Conservation (phyloP, 345 rosid species). For the Boechera retrofracta region DNA sequence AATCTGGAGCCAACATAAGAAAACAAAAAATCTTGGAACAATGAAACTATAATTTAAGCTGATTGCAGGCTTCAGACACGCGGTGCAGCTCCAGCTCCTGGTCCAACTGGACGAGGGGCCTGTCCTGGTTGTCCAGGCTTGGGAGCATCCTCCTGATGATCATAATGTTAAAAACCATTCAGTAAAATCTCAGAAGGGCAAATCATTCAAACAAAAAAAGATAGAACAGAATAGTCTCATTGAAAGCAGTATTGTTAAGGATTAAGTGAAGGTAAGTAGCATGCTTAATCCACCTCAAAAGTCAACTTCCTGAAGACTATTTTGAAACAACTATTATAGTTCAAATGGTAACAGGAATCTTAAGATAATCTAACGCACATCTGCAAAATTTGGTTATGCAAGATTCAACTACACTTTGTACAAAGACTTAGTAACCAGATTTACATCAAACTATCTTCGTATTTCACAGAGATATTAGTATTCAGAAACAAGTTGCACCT, state of each 20-base stretch:
- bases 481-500: not conserved
- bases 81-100: constrained; percentile 37
- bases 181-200: not conserved
- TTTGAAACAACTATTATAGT: not conserved
- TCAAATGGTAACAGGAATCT: not conserved
- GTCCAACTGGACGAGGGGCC: constrained; percentile 43
- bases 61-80: constrained; percentile 35
- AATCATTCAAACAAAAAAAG: not conserved
- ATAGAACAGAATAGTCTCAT: not conserved
- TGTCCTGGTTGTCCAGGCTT: constrained; percentile 50
- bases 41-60: not conserved
- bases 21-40: not conserved
- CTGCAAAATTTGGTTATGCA: not conserved
- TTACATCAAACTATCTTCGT: not conserved
- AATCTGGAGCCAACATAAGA: not conserved
- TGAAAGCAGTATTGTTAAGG: not conserved
- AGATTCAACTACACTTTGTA: not conserved
- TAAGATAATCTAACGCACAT: not conserved
- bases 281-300: not conserved
- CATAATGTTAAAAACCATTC: not conserved
- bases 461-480: no score
- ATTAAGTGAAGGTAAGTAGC: not conserved
- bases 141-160: constrained; percentile 42
- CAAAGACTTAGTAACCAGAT: not conserved
- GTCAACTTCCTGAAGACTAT: constrained; percentile 8